Percentiles rank a stretch among this genome's conserved stretches.
These are phyloP conservation scores for Solanum arcanum DNA, from an alignment of 257 asterid species.

Conservation along the genomic window DNA sequence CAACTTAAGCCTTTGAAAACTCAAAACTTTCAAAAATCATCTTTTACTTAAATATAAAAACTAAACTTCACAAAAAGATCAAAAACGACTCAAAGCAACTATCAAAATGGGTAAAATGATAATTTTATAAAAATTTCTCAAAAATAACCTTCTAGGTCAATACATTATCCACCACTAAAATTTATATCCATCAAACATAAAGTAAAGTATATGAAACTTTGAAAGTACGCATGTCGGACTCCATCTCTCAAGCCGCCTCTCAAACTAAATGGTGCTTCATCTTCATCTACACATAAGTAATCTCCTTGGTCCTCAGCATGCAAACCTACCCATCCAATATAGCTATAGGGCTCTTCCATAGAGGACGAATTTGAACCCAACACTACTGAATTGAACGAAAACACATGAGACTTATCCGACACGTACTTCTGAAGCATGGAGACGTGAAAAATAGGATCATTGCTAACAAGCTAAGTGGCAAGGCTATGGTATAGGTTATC, in stretches of 20 bases:
- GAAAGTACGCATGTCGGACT: background rate
- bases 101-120: background rate
- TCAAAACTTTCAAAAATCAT: background rate
- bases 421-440: background rate
- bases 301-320: too few relatives aligned
- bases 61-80: background rate
- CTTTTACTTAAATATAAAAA: too few relatives aligned
- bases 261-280: background rate
- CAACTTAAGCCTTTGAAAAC: background rate
- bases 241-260: background rate
- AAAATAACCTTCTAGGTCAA: too few relatives aligned
- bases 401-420: background rate
- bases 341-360: background rate
- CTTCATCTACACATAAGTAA: too few relatives aligned
- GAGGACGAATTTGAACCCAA: background rate
- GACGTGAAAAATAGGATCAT: background rate
- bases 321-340: too few relatives aligned
- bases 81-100: background rate
- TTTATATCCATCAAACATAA: background rate
- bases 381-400: background rate
- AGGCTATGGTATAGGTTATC: background rate
- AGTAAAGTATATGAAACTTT: background rate
- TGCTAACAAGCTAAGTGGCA: background rate
- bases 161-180: background rate
- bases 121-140: background rate